Conservation (phyloP, 495 filamentous ascomycete genomes). For the Aspergillus cristatus region DNA sequence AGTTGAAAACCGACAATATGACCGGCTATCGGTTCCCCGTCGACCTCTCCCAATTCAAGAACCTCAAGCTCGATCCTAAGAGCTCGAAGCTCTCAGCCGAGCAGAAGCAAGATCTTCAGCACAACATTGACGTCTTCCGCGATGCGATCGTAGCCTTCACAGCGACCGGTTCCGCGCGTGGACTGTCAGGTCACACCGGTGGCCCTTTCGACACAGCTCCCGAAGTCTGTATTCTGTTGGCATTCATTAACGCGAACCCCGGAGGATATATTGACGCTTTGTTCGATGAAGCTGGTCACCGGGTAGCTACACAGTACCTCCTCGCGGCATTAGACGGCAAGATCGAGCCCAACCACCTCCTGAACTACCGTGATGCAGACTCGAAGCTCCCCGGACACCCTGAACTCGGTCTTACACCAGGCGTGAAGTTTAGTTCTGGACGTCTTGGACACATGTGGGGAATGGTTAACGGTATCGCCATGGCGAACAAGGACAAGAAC, state of each 20-base stretch:
- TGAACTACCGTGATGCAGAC: constrained; percentile 32
- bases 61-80: constrained; percentile 26
- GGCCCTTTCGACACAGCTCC: constrained; percentile 35
- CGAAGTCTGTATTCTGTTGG: constrained; percentile 31
- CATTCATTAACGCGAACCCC: constrained; percentile 27
- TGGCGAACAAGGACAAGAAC: constrained; percentile 28
- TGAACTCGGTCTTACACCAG: constrained; percentile 29
- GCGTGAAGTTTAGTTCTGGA: constrained; percentile 32
- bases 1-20: constrained; percentile 9
- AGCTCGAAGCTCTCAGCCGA: constrained; percentile 19
- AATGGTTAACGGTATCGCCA: constrained; percentile 31
- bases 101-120: constrained; percentile 26
- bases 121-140: constrained; percentile 32
- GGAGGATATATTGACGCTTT: constrained; percentile 22
- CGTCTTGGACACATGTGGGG: constrained; percentile 35
- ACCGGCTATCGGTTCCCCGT: constrained; percentile 23
- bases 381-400: constrained; percentile 34
- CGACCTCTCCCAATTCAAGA: constrained; percentile 31
- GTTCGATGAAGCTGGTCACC: constrained; percentile 32
- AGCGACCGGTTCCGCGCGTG: constrained; percentile 28
- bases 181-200: constrained; percentile 30
- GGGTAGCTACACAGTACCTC: constrained; percentile 32
- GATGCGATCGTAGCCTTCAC: constrained; percentile 34
- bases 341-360: constrained; percentile 26
- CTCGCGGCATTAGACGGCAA: constrained; percentile 28